These are phyloP conservation scores for Apiosordaria backusii DNA, from an alignment of 495 filamentous ascomycete species.

Conservation along the genomic window DNA sequence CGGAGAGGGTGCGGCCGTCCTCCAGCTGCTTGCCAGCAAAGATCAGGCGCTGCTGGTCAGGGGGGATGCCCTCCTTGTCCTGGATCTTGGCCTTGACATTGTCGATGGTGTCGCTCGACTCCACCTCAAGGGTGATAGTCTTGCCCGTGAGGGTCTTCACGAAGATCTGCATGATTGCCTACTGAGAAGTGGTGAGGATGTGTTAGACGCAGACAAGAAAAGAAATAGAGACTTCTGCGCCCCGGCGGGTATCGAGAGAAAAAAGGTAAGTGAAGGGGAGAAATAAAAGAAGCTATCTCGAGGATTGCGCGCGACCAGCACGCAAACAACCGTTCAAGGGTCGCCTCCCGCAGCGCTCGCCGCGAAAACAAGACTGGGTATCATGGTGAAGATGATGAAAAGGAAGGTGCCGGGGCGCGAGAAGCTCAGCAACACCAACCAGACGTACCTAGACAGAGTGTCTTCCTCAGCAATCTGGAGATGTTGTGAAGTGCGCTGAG, in stretches of 20 bases:
- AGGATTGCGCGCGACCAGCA: slow-evolving; percentile 13
- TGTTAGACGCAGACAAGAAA: slow-evolving; percentile 29
- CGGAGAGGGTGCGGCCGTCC: slow-evolving; percentile 96
- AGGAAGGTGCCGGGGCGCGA: slow-evolving; percentile 15
- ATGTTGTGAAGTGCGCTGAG: slow-evolving; percentile 41
- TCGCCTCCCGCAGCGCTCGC: slow-evolving; percentile 7
- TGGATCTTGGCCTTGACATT: slow-evolving; percentile 94
- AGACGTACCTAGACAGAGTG: slow-evolving; percentile 56
- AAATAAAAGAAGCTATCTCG: background rate
- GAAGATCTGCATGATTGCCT: slow-evolving; percentile 97
- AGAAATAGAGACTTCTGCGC: slow-evolving; percentile 9
- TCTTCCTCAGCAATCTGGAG: slow-evolving; percentile 54
- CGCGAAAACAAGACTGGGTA: slow-evolving; percentile 28
- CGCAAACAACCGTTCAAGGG: slow-evolving; percentile 2
- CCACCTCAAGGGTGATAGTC: slow-evolving; percentile 99
- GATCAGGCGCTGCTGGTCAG: slow-evolving; percentile 99
- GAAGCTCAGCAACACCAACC: slow-evolving; percentile 32
- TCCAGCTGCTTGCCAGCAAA: slow-evolving; percentile 99
- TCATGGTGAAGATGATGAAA: slow-evolving; percentile 23
- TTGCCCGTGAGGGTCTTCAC: slow-evolving; percentile 99
- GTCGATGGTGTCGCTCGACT: slow-evolving; percentile 99
- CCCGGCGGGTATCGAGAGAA: slow-evolving; percentile 6
- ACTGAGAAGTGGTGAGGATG: slow-evolving; percentile 32
- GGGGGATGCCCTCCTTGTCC: slow-evolving; percentile 99
- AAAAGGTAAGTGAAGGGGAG: background rate